A percentile compares a stretch with the other conserved stretches of the same genome.
phyloP scores from a whole-genome alignment of 1,139 yeast genomes.

The Spencermartinsiella ligniputridi region DNA sequence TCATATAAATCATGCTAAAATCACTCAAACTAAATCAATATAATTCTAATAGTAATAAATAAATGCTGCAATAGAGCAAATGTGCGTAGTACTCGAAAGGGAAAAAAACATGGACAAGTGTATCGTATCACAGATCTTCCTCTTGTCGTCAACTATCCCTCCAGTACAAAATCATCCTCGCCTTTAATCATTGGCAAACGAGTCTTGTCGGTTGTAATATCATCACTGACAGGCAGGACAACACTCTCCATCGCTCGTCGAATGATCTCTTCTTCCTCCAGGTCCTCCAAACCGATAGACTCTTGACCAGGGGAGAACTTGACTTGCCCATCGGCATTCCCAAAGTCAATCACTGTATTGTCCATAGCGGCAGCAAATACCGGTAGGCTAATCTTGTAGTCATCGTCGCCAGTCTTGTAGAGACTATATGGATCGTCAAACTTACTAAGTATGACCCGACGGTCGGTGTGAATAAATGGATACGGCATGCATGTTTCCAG shows the following conservation, averaged over 20 bases:
- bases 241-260: slow-evolving; percentile 31
- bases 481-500: slow-evolving; percentile 62
- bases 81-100: too few relatives aligned
- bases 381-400: slow-evolving; percentile 5
- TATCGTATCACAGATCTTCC: too few relatives aligned
- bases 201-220: not conserved
- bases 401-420: slow-evolving; percentile 7
- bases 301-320: slow-evolving; percentile 10
- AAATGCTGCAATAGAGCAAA: too few relatives aligned
- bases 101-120: too few relatives aligned
- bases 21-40: too few relatives aligned
- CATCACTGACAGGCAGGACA: slow-evolving; percentile 12
- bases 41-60: too few relatives aligned
- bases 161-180: not conserved
- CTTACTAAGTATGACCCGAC: slow-evolving; percentile 28
- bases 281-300: not conserved
- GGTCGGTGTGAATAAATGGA: slow-evolving; percentile 45
- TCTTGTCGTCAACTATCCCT: too few relatives aligned
- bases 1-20: too few relatives aligned
- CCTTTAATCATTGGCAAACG: not conserved
- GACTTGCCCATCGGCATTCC: slow-evolving; percentile 24
- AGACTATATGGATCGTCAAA: slow-evolving; percentile 15
- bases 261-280: slow-evolving; percentile 9
- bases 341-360: slow-evolving; percentile 24
- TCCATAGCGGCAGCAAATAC: slow-evolving; percentile 21